Percentiles rank a stretch among this genome's conserved stretches.
Evolutionary conservation across 331 rosid genomes (phyloP).

Genomic region (Phaseolus coccineus): DNA sequence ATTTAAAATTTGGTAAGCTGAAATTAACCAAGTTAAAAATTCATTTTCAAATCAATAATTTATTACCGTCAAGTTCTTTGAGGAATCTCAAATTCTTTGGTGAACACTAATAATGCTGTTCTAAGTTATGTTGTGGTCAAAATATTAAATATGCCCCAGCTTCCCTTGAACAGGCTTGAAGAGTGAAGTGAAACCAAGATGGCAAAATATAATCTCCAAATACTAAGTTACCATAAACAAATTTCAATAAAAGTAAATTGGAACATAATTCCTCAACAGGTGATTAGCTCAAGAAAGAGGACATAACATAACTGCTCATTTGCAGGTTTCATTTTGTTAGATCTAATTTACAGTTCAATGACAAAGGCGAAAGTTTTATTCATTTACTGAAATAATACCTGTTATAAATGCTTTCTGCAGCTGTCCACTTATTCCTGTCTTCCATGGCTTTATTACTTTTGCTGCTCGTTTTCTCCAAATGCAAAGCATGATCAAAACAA

Average conservation of each 20-base stretch:
- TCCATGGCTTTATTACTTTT: conserved; percentile 83
- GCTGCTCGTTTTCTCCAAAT: conserved; percentile 72
- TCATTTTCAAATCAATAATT: background rate
- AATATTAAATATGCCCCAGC: conserved; percentile 11
- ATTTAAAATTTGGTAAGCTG: background rate
- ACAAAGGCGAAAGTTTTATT: background rate
- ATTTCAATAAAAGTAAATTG: background rate
- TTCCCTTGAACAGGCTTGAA: conserved; percentile 1
- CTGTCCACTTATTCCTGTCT: conserved; percentile 96
- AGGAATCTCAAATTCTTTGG: conserved; percentile 18
- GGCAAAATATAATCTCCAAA: conserved; percentile 13
- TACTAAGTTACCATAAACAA: background rate
- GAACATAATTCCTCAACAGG: background rate
- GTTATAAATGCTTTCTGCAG: conserved; percentile 97
- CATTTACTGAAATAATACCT: conserved; percentile 57
- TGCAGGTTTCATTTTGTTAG: conserved; percentile 32
- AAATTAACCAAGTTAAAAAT: background rate
- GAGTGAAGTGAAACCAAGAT: conserved; percentile 16
- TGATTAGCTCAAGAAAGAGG: conserved; percentile 7
- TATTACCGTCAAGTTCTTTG: background rate
- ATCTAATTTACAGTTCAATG: background rate
- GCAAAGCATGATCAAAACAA: conserved; percentile 57
- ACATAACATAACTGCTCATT: conserved; percentile 15
- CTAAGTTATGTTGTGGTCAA: background rate
- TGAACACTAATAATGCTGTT: conserved; percentile 16